Evolutionary conservation across 768 basidiomycete genomes (phyloP).

Genomic region (Lentinula aciculospora): DNA sequence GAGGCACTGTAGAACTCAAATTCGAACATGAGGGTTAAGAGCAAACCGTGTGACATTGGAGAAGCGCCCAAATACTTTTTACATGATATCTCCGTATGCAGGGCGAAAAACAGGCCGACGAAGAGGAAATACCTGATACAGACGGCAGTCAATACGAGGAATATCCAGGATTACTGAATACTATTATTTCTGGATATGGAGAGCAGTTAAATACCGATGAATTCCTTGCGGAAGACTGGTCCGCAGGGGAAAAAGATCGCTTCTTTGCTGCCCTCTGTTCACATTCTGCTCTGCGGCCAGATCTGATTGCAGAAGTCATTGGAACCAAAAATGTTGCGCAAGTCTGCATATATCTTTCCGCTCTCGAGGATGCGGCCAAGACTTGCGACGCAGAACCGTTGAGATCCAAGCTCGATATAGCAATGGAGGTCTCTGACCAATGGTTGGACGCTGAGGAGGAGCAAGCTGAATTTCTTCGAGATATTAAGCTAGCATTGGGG

Average conservation of each 20-base stretch:
- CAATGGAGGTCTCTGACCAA: slow-evolving; percentile 28
- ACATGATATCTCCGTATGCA: not conserved
- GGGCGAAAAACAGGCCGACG: not conserved
- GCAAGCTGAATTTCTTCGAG: slow-evolving; percentile 20
- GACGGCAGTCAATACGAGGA: not conserved
- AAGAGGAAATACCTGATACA: not conserved
- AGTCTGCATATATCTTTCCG: slow-evolving; percentile 60
- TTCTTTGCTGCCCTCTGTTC: slow-evolving; percentile 69
- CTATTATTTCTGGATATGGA: not conserved
- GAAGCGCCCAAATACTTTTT: not conserved
- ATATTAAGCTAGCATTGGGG: slow-evolving; percentile 11
- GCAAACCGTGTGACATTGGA: not conserved
- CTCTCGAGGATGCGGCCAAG: slow-evolving; percentile 25
- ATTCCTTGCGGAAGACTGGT: slow-evolving; percentile 45
- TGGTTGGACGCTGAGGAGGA: slow-evolving; percentile 28
- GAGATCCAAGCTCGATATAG: slow-evolving; percentile 16
- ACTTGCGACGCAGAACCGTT: slow-evolving; percentile 5
- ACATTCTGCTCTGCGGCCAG: slow-evolving; percentile 69
- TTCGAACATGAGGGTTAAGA: not conserved
- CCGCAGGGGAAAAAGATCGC: slow-evolving; percentile 54
- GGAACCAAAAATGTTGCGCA: slow-evolving; percentile 61
- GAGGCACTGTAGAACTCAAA: not conserved
- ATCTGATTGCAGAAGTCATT: slow-evolving; percentile 68
- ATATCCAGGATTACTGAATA: not conserved
- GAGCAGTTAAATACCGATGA: slow-evolving; percentile 11